Evolutionary conservation across 306 rosid genomes (phyloP), one percentile per base, ranked within the genome.

Genomic region (Albizia julibrissin): DNA sequence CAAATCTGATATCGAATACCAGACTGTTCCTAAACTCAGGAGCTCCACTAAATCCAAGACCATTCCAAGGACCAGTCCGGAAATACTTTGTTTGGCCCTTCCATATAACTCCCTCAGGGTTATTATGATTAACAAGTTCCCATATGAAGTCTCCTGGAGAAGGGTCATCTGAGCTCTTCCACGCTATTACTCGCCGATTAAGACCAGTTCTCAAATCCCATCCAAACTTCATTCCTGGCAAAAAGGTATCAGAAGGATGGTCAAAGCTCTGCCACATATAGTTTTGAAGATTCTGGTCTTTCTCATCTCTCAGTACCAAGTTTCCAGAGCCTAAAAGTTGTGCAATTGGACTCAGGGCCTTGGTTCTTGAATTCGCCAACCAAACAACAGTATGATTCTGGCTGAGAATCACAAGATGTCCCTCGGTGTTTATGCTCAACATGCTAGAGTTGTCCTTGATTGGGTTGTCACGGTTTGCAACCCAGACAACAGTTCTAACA

Each of bases 241-340:
- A 77, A 49, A 84, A 52, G 12, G 91, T 84, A 33, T 90, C 87
- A 18, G 87, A 69, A 3, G 89, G 93, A 73, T 84, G 75, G 49
- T 89, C 89, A 21, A 84, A 87, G 82, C 92, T 86, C 43, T 87
- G 88, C 90, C 92, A 89, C 29, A 84, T 42, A 22, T 52, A 73
- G 19, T 47, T 54, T 26, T 31, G 83, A 0, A 76, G 46, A 52
- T 73, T 59, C 2, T 79, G 18, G 68, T 83, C 87, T 14, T 79
- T 79, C 43, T 49, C 74, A 24, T 84, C 83, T 72, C 52, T 75
- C 6, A 89, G 8, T 1, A 90, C 88, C 16, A 86, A 81, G 72
- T 86, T 90, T 50, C 88, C 91, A 7, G 80, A 62, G 74, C 81
- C 88, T 58, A 85, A 66, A 18, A 88, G 84, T 70, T 83, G 77